A percentile compares a stretch with the other conserved stretches of the same genome.
Evolutionary conservation across 108 stramenopile genomes (phyloP).

Genomic region (Nannochloropsis gaditana): DNA sequence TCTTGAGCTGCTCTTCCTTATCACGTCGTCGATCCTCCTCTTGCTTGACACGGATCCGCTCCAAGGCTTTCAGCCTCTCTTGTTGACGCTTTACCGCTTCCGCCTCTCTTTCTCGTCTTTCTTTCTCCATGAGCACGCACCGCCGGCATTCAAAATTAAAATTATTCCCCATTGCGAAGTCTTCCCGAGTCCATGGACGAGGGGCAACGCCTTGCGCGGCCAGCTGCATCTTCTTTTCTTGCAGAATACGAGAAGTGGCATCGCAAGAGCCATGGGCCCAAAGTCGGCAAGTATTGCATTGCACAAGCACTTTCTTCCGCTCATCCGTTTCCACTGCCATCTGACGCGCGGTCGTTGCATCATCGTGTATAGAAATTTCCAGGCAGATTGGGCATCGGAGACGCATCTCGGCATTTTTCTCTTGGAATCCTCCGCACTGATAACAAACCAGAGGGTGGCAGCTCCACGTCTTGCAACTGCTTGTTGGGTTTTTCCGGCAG

Average conservation of each 20-base stretch:
- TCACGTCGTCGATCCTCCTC: not conserved
- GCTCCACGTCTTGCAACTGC: not conserved
- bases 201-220: not conserved
- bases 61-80: not conserved
- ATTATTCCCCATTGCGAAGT: conserved; percentile 4
- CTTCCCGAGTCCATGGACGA: not conserved
- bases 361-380: not conserved
- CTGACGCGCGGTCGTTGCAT: not conserved
- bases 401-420: conserved; percentile 8
- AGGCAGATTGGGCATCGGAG: conserved; percentile 11
- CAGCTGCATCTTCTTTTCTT: not conserved
- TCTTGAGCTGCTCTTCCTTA: not conserved
- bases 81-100: not conserved
- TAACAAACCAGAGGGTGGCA: conserved; percentile 17
- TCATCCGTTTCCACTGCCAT: not conserved
- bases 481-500: conserved; percentile 35
- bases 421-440: not conserved
- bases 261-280: not conserved
- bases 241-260: not conserved
- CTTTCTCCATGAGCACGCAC: conserved; percentile 1
- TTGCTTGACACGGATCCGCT: not conserved
- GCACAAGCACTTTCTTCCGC: not conserved
- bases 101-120: not conserved
- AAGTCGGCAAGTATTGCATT: not conserved
- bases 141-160: conserved; percentile 20